phyloP scores from a whole-genome alignment of 1,139 yeast genomes.

The Saccharomyces pastorianus region DNA sequence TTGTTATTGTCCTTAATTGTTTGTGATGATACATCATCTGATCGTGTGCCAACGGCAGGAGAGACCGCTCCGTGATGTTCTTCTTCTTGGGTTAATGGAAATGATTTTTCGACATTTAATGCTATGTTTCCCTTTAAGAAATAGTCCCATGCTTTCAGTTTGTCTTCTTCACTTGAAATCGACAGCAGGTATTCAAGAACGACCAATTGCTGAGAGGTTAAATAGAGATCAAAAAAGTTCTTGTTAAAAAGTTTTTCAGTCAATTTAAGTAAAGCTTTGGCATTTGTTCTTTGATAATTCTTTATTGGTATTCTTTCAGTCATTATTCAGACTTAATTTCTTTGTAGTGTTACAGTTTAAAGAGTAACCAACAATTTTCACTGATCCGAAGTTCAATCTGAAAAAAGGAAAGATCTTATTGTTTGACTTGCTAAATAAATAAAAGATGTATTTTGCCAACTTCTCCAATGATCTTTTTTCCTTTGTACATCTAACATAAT shows the following conservation, averaged over 20 bases:
- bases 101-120: slow-evolving; percentile 30
- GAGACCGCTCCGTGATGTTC: background rate
- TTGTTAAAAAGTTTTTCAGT: slow-evolving; percentile 42
- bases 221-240: slow-evolving; percentile 49
- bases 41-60: background rate
- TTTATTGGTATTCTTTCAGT: slow-evolving; percentile 15
- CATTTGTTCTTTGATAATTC: slow-evolving; percentile 25
- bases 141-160: slow-evolving; percentile 42
- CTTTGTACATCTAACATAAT: background rate
- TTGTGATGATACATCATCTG: background rate
- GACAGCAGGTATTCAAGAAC: slow-evolving; percentile 43
- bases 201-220: slow-evolving; percentile 55
- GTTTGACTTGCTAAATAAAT: background rate
- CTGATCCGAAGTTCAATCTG: background rate
- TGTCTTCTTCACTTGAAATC: slow-evolving; percentile 19
- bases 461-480: background rate
- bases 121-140: slow-evolving; percentile 47
- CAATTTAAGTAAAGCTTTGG: slow-evolving; percentile 35
- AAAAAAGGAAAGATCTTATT: background rate
- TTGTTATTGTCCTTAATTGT: background rate
- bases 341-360: background rate
- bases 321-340: slow-evolving; percentile 7
- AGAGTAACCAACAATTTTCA: background rate
- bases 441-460: background rate
- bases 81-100: background rate